Percentiles rank a stretch among this genome's conserved stretches.
phyloP scores from a whole-genome alignment of 148 eudicot genomes.

The Persicaria maculosa region DNA sequence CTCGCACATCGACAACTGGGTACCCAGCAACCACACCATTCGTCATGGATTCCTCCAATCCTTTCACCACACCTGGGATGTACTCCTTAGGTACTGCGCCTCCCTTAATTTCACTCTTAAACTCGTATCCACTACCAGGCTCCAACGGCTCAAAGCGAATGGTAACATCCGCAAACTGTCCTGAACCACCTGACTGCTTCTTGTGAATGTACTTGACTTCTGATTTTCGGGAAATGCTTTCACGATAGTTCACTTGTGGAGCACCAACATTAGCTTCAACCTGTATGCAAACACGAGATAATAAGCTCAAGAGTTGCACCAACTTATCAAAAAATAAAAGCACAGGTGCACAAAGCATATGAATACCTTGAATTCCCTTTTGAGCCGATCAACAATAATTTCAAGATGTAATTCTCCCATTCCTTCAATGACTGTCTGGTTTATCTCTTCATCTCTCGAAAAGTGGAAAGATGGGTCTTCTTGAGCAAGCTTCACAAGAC shows the following conservation, averaged over 20 bases:
- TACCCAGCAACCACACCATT: constrained; percentile 88
- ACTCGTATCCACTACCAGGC: constrained; percentile 80
- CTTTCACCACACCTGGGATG: constrained; percentile 90
- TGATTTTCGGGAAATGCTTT: constrained; percentile 58
- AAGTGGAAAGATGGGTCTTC: constrained; percentile 99
- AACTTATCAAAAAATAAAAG: background rate
- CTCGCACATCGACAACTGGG: constrained; percentile 95
- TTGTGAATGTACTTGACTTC: constrained; percentile 85
- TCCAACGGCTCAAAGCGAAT: constrained; percentile 87
- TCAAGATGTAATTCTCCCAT: constrained; percentile 99
- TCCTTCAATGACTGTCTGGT: constrained; percentile 95
- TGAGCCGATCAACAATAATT: constrained; percentile 94
- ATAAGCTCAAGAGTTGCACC: background rate
- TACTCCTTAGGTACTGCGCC: constrained; percentile 88
- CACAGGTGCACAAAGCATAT: background rate
- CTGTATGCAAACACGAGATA: constrained; percentile 23
- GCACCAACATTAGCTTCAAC: constrained; percentile 98
- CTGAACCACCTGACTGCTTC: constrained; percentile 95
- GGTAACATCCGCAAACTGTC: constrained; percentile 91
- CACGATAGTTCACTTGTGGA: constrained; percentile 97
- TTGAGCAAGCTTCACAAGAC: constrained; percentile 91
- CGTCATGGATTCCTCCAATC: constrained; percentile 79
- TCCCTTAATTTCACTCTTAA: constrained; percentile 95
- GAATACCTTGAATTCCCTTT: constrained; percentile 87
- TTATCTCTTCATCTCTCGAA: constrained; percentile 88